These are phyloP conservation scores for Akanthomyces dipterigenus DNA, from an alignment of 2,329 filamentous ascomycete species.

Conservation along the genomic window DNA sequence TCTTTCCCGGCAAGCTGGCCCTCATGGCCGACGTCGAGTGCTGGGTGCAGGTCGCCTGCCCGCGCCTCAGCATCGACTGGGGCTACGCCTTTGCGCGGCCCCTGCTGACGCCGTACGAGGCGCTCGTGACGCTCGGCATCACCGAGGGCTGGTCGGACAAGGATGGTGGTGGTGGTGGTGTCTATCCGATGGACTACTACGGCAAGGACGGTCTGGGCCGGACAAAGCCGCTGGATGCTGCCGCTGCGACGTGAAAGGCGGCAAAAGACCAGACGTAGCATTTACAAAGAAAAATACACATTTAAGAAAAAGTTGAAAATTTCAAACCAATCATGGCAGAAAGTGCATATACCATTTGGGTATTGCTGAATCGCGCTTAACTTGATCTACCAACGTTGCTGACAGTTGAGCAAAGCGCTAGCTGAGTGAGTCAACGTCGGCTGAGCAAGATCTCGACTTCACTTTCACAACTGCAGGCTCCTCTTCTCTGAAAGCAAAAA, in stretches of 20 bases:
- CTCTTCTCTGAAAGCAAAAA: neutral
- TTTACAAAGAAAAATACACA: constrained; percentile 6
- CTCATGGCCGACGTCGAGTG: constrained; percentile 93
- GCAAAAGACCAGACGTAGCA: neutral
- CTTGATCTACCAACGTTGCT: neutral
- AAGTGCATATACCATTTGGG: neutral
- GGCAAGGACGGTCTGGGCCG: constrained; percentile 84
- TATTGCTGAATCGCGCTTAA: neutral
- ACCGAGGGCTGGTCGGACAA: constrained; percentile 61
- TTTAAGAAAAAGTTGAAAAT: neutral
- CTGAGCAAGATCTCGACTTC: neutral
- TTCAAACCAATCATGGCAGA: neutral
- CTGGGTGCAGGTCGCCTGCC: constrained; percentile 97
- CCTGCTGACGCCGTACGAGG: constrained; percentile 89
- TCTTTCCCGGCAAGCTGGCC: constrained; percentile 90
- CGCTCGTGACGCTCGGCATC: constrained; percentile 78
- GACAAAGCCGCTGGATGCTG: constrained; percentile 47
- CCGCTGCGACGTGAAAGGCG: constrained; percentile 15
- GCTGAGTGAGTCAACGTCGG: neutral
- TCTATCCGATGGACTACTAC: constrained; percentile 99
- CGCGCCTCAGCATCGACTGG: constrained; percentile 97
- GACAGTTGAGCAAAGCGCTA: neutral
- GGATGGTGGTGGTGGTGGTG: constrained; percentile 48
- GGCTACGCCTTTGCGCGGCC: constrained; percentile 91
- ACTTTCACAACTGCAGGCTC: neutral